Conservation (phyloP, 225 moss, liverwort and hornwort genomes). For the Ulota crispa region DNA sequence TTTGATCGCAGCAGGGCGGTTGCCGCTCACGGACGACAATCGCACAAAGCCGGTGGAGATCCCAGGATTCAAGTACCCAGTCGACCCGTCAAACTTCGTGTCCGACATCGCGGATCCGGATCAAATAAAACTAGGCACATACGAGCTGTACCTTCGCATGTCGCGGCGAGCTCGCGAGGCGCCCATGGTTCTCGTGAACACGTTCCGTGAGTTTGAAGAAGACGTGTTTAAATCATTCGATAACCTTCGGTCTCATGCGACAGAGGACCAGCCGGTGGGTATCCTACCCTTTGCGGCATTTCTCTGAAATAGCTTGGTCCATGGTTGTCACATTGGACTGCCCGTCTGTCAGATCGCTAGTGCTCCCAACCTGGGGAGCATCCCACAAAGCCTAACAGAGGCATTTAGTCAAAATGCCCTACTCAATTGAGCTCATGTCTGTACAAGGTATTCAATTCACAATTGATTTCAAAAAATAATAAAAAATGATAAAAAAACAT, state of each 20-base stretch:
- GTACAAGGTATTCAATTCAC: too few relatives aligned
- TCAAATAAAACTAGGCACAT: not conserved
- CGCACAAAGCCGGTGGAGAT: not conserved
- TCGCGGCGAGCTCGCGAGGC: not conserved
- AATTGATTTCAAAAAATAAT: too few relatives aligned
- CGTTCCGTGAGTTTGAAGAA: constrained; percentile 8
- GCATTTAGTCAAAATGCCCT: too few relatives aligned
- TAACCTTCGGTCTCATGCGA: not conserved
- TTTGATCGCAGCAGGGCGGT: not conserved
- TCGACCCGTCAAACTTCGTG: not conserved
- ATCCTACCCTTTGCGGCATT: too few relatives aligned
- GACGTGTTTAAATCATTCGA: not conserved
- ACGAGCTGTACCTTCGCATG: not conserved
- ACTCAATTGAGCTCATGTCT: too few relatives aligned
- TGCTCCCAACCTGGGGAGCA: too few relatives aligned
- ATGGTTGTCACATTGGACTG: too few relatives aligned
- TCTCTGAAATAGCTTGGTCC: too few relatives aligned
- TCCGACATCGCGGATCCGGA: not conserved
- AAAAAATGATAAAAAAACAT: too few relatives aligned
- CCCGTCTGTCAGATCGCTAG: too few relatives aligned
- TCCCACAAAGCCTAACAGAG: too few relatives aligned
- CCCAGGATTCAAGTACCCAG: not conserved
- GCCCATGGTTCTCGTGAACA: not conserved
- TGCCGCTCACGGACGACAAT: not conserved
- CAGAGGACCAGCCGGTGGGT: rapidly evolving